Evolutionary conservation across 192 early-diverging fungal species (phyloP), one percentile per base, ranked within the genome.

Genomic region (Podila epicladia): DNA sequence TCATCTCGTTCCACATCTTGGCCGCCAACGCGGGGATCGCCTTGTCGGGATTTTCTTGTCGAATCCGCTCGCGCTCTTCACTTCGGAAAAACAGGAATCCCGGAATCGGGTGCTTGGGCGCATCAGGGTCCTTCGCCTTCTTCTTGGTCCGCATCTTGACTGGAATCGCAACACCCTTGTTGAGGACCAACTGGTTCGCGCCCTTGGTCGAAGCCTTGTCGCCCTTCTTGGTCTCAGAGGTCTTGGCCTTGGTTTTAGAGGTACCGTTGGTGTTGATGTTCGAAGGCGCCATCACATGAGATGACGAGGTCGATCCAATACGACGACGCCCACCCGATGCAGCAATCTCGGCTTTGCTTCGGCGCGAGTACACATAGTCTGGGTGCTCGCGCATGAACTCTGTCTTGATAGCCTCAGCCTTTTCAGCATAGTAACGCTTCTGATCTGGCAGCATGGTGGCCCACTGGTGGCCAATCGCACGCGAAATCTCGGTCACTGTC

Each of bases 71-170:
- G 28, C 94, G 85, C 61, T 92, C 91, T 0, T 89, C 86, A 5
- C 86, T 88, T 48, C 93, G 77, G 69, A 92, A 96, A 70, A 91
- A 95, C 50, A 96, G 76, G 78, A 95, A 96, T 12, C 92, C 93
- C 4, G 94, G 94, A 88, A 95, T 94, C 51, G 95, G 94, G 74
- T 96, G 95, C 67, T 94, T 94, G 59, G 95, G 95, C 2, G 90
- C 92, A 74, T 86, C 85, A 2, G 93, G 93, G 64, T 94, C 90
- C 72, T 93, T 91, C 64, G 84, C 85, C 58, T 82, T 84, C 71
- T 92, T 95, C 80, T 92, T 94, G 31, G 90, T 86, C 22, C 87
- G 66, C 50, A 74, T 68, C 33, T 85, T 78, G 41, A 17, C 4
- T 20, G 17, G 63, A 24, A 31, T 49, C 31, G 32, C 55, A 26